phyloP scores from a whole-genome alignment of 2,329 filamentous ascomycete species.

The Colletotrichum tanaceti region DNA sequence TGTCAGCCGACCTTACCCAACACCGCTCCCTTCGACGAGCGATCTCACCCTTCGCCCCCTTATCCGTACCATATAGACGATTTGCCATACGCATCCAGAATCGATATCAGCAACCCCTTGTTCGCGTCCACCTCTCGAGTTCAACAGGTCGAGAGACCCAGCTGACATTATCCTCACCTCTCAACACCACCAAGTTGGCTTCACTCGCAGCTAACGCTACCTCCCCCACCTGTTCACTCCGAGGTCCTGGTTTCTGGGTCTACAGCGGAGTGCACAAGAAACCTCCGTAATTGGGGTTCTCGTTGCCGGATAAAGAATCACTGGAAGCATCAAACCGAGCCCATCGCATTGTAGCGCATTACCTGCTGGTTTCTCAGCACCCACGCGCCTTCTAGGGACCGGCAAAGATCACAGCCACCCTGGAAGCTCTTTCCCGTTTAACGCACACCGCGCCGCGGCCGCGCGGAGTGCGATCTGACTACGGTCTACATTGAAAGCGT shows the following conservation, averaged over 20 bases:
- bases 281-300: slow-evolving; percentile 85
- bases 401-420: slow-evolving; percentile 4
- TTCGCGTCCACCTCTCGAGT: not conserved
- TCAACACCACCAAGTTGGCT: slow-evolving; percentile 90
- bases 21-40: not conserved
- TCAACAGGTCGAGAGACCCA: slow-evolving; percentile 38
- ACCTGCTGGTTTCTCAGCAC: slow-evolving; percentile 19
- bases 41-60: not conserved
- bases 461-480: slow-evolving; percentile 36
- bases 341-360: not conserved
- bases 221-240: slow-evolving; percentile 86
- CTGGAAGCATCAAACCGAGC: not conserved
- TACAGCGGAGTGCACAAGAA: slow-evolving; percentile 97
- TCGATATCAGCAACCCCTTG: not conserved
- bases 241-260: slow-evolving; percentile 93
- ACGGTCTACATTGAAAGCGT: slow-evolving; percentile 20
- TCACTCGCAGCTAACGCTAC: slow-evolving; percentile 78
- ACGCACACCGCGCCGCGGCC: slow-evolving; percentile 38
- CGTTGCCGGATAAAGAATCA: not conserved
- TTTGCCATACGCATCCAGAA: not conserved
- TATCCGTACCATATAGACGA: not conserved
- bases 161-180: slow-evolving; percentile 43
- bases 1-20: not conserved
- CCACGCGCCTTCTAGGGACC: slow-evolving; percentile 7
- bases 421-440: slow-evolving; percentile 28